Evolutionary conservation across 768 basidiomycete genomes (phyloP).

Genomic region (Tricholoma matsutake): DNA sequence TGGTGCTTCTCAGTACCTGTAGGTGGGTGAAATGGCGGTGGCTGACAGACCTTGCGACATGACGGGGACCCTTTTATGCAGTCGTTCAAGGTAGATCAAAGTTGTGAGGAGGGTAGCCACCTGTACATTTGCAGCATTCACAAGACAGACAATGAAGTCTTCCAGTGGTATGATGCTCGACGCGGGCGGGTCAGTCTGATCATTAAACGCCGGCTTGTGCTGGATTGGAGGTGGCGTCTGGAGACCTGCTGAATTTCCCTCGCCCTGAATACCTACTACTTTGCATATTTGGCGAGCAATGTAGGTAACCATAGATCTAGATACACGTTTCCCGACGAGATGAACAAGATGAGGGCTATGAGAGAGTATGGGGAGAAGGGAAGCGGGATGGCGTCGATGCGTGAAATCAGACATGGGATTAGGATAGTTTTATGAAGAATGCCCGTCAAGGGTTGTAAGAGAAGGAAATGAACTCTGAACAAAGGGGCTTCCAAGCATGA

Average conservation of each 20-base stretch:
- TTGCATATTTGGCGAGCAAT: constrained; percentile 76
- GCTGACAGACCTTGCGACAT: constrained; percentile 74
- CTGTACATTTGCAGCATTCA: constrained; percentile 82
- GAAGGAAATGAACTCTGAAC: constrained; percentile 20
- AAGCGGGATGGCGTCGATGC: constrained; percentile 62
- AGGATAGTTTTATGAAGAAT: constrained; percentile 29
- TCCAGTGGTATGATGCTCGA: constrained; percentile 59
- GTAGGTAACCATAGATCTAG: constrained; percentile 82
- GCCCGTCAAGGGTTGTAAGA: constrained; percentile 42
- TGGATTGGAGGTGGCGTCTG: constrained; percentile 70
- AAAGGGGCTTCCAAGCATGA: constrained; percentile 8
- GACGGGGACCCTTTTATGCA: constrained; percentile 74
- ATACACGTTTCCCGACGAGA: constrained; percentile 75
- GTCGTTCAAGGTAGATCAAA: constrained; percentile 86
- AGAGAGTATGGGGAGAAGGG: constrained; percentile 68
- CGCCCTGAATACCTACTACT: constrained; percentile 70
- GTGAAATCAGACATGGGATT: constrained; percentile 25
- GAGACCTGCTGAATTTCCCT: constrained; percentile 36
- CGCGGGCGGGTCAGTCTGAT: constrained; percentile 29
- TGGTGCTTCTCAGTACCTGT: not conserved
- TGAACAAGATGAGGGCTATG: constrained; percentile 82
- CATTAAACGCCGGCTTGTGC: constrained; percentile 42
- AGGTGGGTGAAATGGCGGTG: constrained; percentile 2
- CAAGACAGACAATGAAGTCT: constrained; percentile 80
- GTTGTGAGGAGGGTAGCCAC: constrained; percentile 89